A percentile compares a stretch with the other conserved stretches of the same genome.
Conservation (phyloP, 2,329 filamentous ascomycete genomes). For the Raffaelea ambrosiae region DNA sequence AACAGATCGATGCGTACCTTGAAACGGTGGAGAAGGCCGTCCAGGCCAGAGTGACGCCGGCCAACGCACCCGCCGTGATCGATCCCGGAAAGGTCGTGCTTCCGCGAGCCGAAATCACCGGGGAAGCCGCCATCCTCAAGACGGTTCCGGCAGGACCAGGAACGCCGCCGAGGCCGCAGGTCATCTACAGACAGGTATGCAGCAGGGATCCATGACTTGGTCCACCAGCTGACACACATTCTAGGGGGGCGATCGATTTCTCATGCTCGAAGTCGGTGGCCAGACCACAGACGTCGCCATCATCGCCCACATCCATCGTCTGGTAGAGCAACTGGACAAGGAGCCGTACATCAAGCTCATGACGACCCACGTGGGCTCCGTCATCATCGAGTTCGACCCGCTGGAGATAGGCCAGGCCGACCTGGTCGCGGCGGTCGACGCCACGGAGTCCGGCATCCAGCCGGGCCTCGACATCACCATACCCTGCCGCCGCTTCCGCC, state of each 20-base stretch:
- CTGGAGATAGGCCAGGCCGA: neutral
- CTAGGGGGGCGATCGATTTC: neutral
- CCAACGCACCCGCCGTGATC: neutral
- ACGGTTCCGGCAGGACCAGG: neutral
- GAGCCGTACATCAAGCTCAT: neutral
- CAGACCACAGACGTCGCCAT: neutral
- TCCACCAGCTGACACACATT: neutral
- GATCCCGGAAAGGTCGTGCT: neutral
- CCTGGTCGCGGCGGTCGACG: neutral
- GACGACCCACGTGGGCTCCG: neutral
- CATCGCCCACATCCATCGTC: neutral
- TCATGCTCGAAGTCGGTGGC: neutral
- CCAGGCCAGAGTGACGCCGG: neutral
- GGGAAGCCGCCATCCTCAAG: neutral
- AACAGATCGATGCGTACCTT: neutral
- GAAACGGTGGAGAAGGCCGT: neutral
- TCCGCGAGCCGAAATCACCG: neutral
- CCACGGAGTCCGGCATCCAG: neutral
- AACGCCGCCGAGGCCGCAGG: neutral
- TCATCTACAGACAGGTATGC: neutral
- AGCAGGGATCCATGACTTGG: neutral
- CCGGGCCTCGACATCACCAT: neutral
- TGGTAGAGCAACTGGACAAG: neutral
- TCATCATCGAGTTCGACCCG: neutral
- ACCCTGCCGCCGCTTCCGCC: conserved; percentile 11